Conservation (phyloP, 2,329 filamentous ascomycete genomes). For the Laburnicola sp. region DNA sequence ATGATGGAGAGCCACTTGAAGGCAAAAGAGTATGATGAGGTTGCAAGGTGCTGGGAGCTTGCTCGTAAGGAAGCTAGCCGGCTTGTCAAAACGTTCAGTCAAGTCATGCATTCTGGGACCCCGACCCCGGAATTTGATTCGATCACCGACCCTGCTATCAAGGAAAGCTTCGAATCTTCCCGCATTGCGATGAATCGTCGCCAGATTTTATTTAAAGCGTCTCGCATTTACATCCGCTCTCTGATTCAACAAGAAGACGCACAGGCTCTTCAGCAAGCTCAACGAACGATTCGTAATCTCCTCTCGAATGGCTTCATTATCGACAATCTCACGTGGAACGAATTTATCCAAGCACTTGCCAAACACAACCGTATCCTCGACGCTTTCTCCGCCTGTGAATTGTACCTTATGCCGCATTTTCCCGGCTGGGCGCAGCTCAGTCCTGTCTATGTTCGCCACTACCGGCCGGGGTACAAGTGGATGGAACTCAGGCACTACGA, state of each 20-base stretch:
- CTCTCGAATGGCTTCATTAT: constrained; percentile 70
- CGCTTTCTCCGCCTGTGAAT: constrained; percentile 76
- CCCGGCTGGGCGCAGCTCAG: constrained; percentile 64
- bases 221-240: constrained; percentile 58
- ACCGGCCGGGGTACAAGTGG: constrained; percentile 27
- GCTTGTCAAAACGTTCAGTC: constrained; percentile 37
- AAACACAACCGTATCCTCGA: constrained; percentile 61
- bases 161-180: constrained; percentile 22
- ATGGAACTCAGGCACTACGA: constrained; percentile 37
- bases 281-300: constrained; percentile 56
- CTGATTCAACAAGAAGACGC: constrained; percentile 57
- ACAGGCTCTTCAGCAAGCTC: constrained; percentile 32
- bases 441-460: constrained; percentile 28
- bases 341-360: constrained; percentile 70
- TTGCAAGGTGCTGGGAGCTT: constrained; percentile 68
- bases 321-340: constrained; percentile 79
- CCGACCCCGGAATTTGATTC: constrained; percentile 17
- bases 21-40: constrained; percentile 61
- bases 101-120: constrained; percentile 41
- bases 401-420: constrained; percentile 76
- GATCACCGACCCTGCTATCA: constrained; percentile 26
- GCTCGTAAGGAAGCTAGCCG: constrained; percentile 59
- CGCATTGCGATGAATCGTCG: constrained; percentile 45
- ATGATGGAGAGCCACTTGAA: constrained; percentile 69
- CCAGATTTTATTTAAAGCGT: constrained; percentile 53